Evolutionary conservation across 169 alveolate genomes (phyloP).

Genomic region (Plasmodium inui): DNA sequence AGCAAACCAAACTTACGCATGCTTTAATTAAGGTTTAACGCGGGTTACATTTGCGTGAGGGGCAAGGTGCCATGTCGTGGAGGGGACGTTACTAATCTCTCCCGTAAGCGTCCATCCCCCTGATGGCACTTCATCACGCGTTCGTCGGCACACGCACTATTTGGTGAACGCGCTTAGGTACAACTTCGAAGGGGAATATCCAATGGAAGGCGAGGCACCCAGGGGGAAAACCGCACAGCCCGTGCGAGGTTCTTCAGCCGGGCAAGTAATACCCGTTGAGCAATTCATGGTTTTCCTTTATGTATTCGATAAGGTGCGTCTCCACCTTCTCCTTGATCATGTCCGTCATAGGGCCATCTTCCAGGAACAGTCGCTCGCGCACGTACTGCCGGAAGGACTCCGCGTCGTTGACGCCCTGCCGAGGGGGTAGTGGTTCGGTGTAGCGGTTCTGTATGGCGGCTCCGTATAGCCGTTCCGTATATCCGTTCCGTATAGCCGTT

Average conservation of each 20-base stretch:
- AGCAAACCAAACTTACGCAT: background rate
- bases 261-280: constrained; percentile 51
- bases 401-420: constrained; percentile 16
- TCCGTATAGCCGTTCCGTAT: too few relatives aligned
- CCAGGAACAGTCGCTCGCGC: background rate
- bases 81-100: background rate
- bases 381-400: constrained; percentile 13
- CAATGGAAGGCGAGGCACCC: background rate
- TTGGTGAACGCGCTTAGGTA: background rate
- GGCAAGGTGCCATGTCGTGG: background rate
- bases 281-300: constrained; percentile 24
- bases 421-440: background rate
- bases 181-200: background rate
- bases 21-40: too few relatives aligned
- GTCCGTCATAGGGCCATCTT: background rate
- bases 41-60: background rate
- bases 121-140: background rate
- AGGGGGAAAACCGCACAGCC: background rate
- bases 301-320: constrained; percentile 12
- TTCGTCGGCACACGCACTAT: background rate
- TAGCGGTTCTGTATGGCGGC: too few relatives aligned
- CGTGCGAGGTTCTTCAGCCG: background rate
- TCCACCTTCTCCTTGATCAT: constrained; percentile 26
- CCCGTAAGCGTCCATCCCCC: background rate
- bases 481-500: too few relatives aligned